Percentiles rank a stretch among this genome's conserved stretches.
Conservation (phyloP, 805 yeast species). For the Lipomyces starkeyi region DNA sequence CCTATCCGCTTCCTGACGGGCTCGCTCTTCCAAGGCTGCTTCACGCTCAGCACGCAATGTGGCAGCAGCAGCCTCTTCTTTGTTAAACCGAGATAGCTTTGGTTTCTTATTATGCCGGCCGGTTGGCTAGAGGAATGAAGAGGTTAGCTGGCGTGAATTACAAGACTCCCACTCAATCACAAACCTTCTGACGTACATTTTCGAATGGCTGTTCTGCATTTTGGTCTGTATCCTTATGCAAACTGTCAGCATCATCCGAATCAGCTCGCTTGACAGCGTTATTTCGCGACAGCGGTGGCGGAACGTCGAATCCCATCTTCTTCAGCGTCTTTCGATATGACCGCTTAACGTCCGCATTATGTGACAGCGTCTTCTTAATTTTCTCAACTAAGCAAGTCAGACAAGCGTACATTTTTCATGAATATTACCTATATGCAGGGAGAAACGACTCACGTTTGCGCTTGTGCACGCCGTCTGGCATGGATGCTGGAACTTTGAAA, state of each 20-base stretch:
- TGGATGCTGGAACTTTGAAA: slow-evolving; percentile 28
- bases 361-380: slow-evolving; percentile 27
- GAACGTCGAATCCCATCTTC: slow-evolving; percentile 29
- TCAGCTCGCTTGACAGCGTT: slow-evolving; percentile 2
- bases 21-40: slow-evolving; percentile 11
- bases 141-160: neutral
- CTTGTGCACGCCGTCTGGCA: slow-evolving; percentile 36
- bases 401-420: neutral
- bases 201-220: neutral
- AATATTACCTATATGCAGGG: slow-evolving; percentile 4
- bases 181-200: neutral
- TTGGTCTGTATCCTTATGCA: neutral
- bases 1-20: slow-evolving; percentile 20
- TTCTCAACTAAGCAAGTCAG: slow-evolving; percentile 21
- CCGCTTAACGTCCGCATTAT: slow-evolving; percentile 33
- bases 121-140: neutral
- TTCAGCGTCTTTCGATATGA: slow-evolving; percentile 26
- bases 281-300: neutral
- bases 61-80: slow-evolving; percentile 27
- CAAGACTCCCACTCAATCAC: too few relatives aligned
- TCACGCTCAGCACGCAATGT: slow-evolving; percentile 20
- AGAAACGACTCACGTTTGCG: slow-evolving; percentile 29
- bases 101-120: neutral
- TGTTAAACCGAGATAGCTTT: slow-evolving; percentile 24
- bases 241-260: neutral